Conservation (phyloP, 352 stramenopile genomes). For the Phytophthora crassamura region DNA sequence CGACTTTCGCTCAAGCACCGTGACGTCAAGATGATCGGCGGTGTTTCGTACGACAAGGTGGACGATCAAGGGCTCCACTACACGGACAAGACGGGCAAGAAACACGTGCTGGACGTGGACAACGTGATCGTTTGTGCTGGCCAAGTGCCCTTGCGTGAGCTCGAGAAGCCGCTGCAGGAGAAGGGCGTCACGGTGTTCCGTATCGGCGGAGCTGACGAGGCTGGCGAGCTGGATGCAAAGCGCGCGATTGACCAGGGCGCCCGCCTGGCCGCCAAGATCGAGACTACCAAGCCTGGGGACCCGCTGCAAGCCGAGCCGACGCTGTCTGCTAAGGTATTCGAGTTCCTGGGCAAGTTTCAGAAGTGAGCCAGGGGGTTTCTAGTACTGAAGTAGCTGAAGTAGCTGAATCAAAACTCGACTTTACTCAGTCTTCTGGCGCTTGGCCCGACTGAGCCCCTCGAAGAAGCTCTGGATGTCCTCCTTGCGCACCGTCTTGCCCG, state of each 20-base stretch:
- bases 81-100: slow-evolving; percentile 85
- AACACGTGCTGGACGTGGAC: slow-evolving; percentile 93
- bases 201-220: slow-evolving; percentile 96
- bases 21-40: slow-evolving; percentile 93
- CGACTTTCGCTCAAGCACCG: slow-evolving; percentile 91
- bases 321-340: slow-evolving; percentile 56
- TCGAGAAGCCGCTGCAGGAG: slow-evolving; percentile 84
- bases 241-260: slow-evolving; percentile 97
- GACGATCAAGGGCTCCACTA: slow-evolving; percentile 95
- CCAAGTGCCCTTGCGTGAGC: slow-evolving; percentile 91
- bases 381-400: too few relatives aligned
- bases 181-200: slow-evolving; percentile 90
- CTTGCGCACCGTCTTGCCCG: slow-evolving; percentile 68
- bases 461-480: slow-evolving; percentile 82
- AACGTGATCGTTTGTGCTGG: slow-evolving; percentile 97
- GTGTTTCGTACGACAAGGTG: slow-evolving; percentile 95
- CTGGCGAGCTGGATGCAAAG: slow-evolving; percentile 97
- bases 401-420: slow-evolving; percentile 15
- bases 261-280: slow-evolving; percentile 82
- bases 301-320: slow-evolving; percentile 48
- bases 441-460: slow-evolving; percentile 53
- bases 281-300: slow-evolving; percentile 81
- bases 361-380: slow-evolving; percentile 34
- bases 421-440: slow-evolving; percentile 61
- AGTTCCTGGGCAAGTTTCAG: slow-evolving; percentile 57